Evolutionary conservation across 257 asterid species (phyloP), one percentile per base, ranked within the genome.

Genomic region (Solanum ossicruentum): DNA sequence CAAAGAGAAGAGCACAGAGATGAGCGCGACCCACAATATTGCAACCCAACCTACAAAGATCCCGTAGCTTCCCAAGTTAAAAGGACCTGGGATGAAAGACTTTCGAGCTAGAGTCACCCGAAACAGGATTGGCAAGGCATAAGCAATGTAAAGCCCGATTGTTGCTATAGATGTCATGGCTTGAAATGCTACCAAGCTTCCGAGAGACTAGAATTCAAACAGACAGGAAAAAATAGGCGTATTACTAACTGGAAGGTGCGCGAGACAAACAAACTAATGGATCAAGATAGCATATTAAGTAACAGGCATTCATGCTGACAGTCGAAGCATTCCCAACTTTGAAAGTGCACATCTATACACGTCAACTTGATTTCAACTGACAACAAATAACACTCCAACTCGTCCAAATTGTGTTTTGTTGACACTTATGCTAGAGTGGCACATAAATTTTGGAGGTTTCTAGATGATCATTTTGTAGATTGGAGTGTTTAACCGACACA

Each of bases 101-200:
- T 93, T 93, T 28, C 97, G 93, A 72, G 98, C 98, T 88, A 96
- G 86, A 51, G 98, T 95, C 82, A 96, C 98, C 83, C 98, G 85
- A 72, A 96, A 94, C 47, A 94, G 91, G 89, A 94, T 93, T 6
- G 99, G 99, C 58, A 95, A 73, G n/a, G 99, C 98, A 85, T 96
- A 96, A 10, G 99, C 98, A 65, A 96, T 92, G 92, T 96, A 95
- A 70, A 96, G 98, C 20, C 99, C 99, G 3, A 96, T 93, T 6
- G 98, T 96, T 20, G 98, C 98, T 85, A 96, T 93, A 10, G 99
- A 96, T 72, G 94, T 98, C 99, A 96, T 96, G 12, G 99, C 98
- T 89, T 96, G 97, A 86, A 95, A 96, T 61, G 99, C 99, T 26
- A 97, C 99, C 65, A 91, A 56, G 93, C 99, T 97, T 81, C 98